Percentiles rank a stretch among this genome's conserved stretches.
Conservation (phyloP, 805 yeast species). For the Lipomyces anomalus region DNA sequence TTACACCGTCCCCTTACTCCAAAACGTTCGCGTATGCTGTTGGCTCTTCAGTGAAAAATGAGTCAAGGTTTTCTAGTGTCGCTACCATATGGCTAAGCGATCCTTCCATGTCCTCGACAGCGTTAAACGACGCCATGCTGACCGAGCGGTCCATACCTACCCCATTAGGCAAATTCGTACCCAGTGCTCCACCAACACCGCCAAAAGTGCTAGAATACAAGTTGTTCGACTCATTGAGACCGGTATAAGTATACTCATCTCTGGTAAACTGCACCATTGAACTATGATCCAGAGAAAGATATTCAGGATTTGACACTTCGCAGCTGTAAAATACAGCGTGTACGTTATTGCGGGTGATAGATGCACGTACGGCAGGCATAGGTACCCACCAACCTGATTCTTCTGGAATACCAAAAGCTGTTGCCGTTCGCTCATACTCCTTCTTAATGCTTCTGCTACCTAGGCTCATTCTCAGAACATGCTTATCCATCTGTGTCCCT, state of each 20-base stretch:
- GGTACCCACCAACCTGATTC: slow-evolving; percentile 97
- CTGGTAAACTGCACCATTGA: slow-evolving; percentile 30
- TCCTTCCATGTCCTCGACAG: slow-evolving; percentile 55
- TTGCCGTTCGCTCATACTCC: slow-evolving; percentile 78
- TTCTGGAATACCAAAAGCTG: slow-evolving; percentile 90
- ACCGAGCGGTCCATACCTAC: background rate
- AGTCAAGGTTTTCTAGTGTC: slow-evolving; percentile 80
- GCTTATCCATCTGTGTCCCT: slow-evolving; percentile 85
- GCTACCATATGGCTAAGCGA: slow-evolving; percentile 89
- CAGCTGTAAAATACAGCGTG: slow-evolving; percentile 94
- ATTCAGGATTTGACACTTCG: slow-evolving; percentile 36
- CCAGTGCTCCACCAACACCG: background rate
- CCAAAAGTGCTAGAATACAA: background rate
- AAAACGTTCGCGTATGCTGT: slow-evolving; percentile 18
- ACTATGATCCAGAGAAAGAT: slow-evolving; percentile 23
- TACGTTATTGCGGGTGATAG: slow-evolving; percentile 83
- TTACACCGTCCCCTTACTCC: no score
- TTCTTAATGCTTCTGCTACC: slow-evolving; percentile 63
- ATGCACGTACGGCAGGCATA: slow-evolving; percentile 86
- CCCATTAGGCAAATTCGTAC: background rate
- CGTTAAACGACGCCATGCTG: slow-evolving; percentile 37
- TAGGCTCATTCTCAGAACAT: slow-evolving; percentile 82
- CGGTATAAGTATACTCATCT: slow-evolving; percentile 36
- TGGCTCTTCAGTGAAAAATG: slow-evolving; percentile 69
- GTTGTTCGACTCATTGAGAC: slow-evolving; percentile 3